These are phyloP conservation scores for Xylariaceae sp. DNA, from an alignment of 2,329 filamentous ascomycete genomes.

Conservation along the genomic window DNA sequence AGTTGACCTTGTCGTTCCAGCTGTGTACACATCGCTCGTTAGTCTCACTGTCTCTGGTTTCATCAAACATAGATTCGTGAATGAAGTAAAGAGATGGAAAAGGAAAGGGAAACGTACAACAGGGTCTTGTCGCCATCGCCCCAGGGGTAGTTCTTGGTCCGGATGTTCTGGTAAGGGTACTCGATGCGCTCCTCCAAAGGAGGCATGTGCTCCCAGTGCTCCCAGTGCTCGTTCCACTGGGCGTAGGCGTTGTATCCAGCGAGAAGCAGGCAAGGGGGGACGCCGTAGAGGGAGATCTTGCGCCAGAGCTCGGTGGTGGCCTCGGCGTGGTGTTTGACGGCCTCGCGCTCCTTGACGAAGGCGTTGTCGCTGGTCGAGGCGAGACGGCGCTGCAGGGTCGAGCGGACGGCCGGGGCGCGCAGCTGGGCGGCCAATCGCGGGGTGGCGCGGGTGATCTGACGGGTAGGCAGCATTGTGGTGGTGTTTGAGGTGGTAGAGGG, in stretches of 20 bases:
- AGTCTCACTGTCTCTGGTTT: not conserved
- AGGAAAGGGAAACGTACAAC: slow-evolving; percentile 52
- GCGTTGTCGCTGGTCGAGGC: slow-evolving; percentile 75
- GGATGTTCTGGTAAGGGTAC: slow-evolving; percentile 98
- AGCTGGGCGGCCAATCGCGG: slow-evolving; percentile 63
- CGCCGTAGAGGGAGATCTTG: slow-evolving; percentile 88
- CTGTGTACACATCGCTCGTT: slow-evolving; percentile 39
- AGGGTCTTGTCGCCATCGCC: slow-evolving; percentile 90
- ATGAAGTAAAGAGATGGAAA: not conserved
- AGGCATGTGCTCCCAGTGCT: slow-evolving; percentile 83
- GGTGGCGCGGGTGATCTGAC: slow-evolving; percentile 58
- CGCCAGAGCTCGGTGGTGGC: slow-evolving; percentile 87
- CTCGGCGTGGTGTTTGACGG: slow-evolving; percentile 86
- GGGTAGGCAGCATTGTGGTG: slow-evolving; percentile 61
- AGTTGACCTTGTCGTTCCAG: slow-evolving; percentile 96
- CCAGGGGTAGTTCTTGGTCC: slow-evolving; percentile 93
- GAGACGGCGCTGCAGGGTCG: slow-evolving; percentile 66
- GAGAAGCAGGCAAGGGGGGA: slow-evolving; percentile 69
- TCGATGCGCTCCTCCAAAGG: slow-evolving; percentile 87
- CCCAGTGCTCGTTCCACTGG: slow-evolving; percentile 95
- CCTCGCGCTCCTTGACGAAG: slow-evolving; percentile 88
- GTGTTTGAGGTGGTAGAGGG: slow-evolving; percentile 11
- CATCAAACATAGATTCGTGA: not conserved
- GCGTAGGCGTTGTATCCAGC: slow-evolving; percentile 80
- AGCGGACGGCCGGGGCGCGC: slow-evolving; percentile 53